A percentile compares a stretch with the other conserved stretches of the same genome.
phyloP scores from a whole-genome alignment of 441 rosid species.

The Corymbia calophylla region DNA sequence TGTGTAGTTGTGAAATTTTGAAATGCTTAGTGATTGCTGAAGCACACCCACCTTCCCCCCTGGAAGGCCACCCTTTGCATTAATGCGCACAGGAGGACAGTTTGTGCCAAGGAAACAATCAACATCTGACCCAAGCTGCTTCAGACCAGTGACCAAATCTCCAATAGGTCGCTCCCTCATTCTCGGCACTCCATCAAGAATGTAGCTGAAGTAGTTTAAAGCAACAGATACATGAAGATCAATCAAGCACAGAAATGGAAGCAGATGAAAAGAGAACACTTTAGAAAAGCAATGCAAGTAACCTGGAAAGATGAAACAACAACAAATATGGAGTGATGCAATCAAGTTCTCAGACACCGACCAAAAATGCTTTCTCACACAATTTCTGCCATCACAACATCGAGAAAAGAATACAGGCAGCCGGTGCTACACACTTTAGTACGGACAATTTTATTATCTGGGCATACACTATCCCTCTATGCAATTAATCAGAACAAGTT shows the following conservation, averaged over 20 bases:
- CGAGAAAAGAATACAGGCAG: not conserved
- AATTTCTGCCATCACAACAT: not conserved
- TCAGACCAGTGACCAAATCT: slow-evolving; percentile 80
- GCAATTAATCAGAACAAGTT: not conserved
- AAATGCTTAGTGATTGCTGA: not conserved
- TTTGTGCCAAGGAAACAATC: slow-evolving; percentile 67
- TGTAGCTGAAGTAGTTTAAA: slow-evolving; percentile 38
- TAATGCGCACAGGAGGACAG: slow-evolving; percentile 86
- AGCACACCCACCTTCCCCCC: slow-evolving; percentile 75
- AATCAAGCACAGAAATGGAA: not conserved
- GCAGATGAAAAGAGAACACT: not conserved
- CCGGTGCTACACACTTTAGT: not conserved
- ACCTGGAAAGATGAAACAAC: not conserved
- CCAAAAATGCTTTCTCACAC: not conserved
- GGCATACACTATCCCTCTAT: not conserved
- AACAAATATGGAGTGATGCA: not conserved
- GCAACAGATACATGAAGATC: not conserved
- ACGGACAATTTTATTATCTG: not conserved
- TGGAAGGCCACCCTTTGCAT: slow-evolving; percentile 88
- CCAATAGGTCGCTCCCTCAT: slow-evolving; percentile 99
- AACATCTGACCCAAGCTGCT: slow-evolving; percentile 94
- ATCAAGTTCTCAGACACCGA: not conserved
- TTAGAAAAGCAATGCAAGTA: not conserved
- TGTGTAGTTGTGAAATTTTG: not conserved
- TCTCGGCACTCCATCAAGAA: slow-evolving; percentile 93